phyloP scores from a whole-genome alignment of 768 basidiomycete genomes.

The Sporobolomyces roseus region DNA sequence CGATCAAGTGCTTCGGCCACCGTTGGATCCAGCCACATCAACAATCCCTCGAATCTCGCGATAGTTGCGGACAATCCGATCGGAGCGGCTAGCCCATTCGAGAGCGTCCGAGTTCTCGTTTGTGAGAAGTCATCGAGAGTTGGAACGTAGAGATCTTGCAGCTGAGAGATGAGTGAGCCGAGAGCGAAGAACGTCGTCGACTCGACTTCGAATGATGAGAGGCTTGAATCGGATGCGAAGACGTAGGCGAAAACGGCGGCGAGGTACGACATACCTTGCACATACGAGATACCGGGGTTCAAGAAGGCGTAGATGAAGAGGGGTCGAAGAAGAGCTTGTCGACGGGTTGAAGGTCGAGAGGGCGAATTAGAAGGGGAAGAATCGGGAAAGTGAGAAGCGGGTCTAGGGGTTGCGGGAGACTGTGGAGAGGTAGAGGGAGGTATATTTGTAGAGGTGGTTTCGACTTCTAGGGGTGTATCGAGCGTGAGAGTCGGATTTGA shows the following conservation, averaged over 20 bases:
- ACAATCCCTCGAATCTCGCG: conserved; percentile 21
- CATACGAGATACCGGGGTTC: conserved; percentile 38
- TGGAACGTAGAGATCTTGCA: conserved; percentile 36
- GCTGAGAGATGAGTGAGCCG: conserved; percentile 30
- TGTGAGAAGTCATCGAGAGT: conserved; percentile 17
- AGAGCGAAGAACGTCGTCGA: conserved; percentile 36
- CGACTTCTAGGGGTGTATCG: conserved; percentile 4
- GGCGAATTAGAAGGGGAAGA: neutral
- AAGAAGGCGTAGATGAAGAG: conserved; percentile 39
- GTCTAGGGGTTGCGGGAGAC: neutral
- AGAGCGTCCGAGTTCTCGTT: too few species aligned
- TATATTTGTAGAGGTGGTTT: conserved; percentile 10
- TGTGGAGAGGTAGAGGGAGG: too few species aligned
- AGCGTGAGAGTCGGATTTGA: neutral
- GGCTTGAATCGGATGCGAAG: conserved; percentile 12
- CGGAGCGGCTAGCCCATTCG: too few species aligned
- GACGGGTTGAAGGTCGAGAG: neutral
- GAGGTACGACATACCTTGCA: conserved; percentile 40
- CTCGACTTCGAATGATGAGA: neutral
- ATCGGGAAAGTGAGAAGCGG: neutral
- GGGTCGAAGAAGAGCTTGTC: conserved; percentile 30
- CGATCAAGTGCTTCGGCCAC: conserved; percentile 24
- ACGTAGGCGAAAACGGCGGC: conserved; percentile 29
- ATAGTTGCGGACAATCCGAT: conserved; percentile 26
- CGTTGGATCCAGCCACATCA: conserved; percentile 32